Percentiles rank a stretch among this genome's conserved stretches.
These are phyloP conservation scores for Microcos paniculata DNA, from an alignment of 345 rosid species.

Conservation along the genomic window DNA sequence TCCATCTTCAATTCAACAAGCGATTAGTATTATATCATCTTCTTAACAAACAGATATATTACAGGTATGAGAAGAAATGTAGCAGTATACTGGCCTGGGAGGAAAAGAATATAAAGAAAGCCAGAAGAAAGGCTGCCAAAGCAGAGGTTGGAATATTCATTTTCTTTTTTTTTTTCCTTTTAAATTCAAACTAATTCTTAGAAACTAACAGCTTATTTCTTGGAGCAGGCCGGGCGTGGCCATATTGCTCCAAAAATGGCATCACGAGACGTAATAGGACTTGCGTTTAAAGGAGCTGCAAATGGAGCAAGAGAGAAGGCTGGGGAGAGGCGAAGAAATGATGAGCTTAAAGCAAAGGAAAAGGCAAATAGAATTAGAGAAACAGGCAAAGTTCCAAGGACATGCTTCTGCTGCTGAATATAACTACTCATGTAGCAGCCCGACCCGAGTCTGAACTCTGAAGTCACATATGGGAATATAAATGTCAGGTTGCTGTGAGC, in stretches of 20 bases:
- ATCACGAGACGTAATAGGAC: too few species aligned
- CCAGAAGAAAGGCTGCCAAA: slow-evolving; percentile 44
- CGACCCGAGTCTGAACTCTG: slow-evolving; percentile 19
- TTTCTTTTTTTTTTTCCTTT: not conserved
- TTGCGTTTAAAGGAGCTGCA: slow-evolving; percentile 41
- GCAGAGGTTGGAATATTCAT: slow-evolving; percentile 73
- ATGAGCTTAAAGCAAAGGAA: slow-evolving; percentile 56
- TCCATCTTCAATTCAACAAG: slow-evolving; percentile 7
- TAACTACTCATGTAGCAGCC: not conserved
- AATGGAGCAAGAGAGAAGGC: slow-evolving; percentile 59
- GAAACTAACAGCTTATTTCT: slow-evolving; percentile 7
- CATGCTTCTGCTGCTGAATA: slow-evolving; percentile 58
- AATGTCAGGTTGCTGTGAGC: not conserved
- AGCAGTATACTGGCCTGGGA: slow-evolving; percentile 61
- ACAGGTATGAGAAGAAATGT: slow-evolving; percentile 53
- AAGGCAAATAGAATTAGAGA: slow-evolving; percentile 63
- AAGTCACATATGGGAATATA: not conserved
- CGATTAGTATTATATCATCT: not conserved
- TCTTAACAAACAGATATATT: slow-evolving; percentile 1
- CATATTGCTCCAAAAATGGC: slow-evolving; percentile 1
- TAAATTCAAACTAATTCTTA: slow-evolving; percentile 1
- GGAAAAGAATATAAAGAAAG: slow-evolving; percentile 49
- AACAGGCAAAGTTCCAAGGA: slow-evolving; percentile 46
- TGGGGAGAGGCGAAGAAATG: slow-evolving; percentile 41
- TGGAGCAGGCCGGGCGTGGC: too few species aligned